These are phyloP conservation scores for Diddensiella caesifluorescens DNA, from an alignment of 805 yeast genomes.

Conservation along the genomic window DNA sequence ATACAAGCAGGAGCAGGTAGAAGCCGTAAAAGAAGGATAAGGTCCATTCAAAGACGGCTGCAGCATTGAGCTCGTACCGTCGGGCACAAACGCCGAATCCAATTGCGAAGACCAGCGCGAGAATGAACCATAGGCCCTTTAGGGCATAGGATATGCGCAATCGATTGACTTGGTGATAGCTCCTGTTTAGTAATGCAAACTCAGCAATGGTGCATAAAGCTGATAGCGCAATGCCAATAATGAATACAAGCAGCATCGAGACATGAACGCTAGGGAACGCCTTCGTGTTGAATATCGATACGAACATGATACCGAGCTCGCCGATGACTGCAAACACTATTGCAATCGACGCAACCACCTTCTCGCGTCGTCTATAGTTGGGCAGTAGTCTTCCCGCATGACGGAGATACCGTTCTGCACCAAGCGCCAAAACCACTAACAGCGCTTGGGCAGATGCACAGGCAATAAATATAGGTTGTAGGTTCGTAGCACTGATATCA, in stretches of 20 bases:
- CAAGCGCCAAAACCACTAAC: constrained; percentile 58
- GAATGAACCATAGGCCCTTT: constrained; percentile 60
- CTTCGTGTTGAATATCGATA: constrained; percentile 66
- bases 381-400: constrained; percentile 52
- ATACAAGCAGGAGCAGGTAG: constrained; percentile 54
- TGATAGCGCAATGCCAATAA: constrained; percentile 57
- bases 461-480: constrained; percentile 78
- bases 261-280: constrained; percentile 47
- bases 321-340: constrained; percentile 50
- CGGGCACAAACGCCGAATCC: constrained; percentile 49
- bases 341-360: constrained; percentile 39
- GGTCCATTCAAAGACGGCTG: constrained; percentile 78
- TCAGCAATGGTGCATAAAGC: constrained; percentile 42
- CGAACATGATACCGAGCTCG: constrained; percentile 67
- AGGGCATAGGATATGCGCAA: constrained; percentile 40
- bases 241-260: constrained; percentile 68
- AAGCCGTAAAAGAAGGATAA: constrained; percentile 81
- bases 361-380: constrained; percentile 41
- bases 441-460: constrained; percentile 76
- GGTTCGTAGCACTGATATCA: constrained; percentile 80
- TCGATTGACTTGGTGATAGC: constrained; percentile 33
- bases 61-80: constrained; percentile 39
- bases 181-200: constrained; percentile 43
- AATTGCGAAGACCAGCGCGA: constrained; percentile 64
- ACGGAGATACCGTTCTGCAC: constrained; percentile 60